Evolutionary conservation across 768 basidiomycete species (phyloP).

Genomic region (Psilocybe tampanensis): DNA sequence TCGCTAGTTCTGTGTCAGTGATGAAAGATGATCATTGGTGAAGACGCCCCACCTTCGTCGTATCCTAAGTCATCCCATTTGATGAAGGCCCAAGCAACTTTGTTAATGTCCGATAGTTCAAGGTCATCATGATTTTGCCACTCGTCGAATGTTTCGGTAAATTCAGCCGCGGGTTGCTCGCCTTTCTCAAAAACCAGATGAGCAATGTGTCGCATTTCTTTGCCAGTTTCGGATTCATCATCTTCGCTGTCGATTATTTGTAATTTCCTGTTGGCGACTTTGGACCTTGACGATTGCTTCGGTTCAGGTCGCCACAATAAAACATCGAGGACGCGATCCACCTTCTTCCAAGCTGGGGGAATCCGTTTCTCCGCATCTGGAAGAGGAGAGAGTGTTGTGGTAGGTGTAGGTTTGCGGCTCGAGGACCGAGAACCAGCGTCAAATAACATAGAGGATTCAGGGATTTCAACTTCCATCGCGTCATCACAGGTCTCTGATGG

Average conservation of each 20-base stretch:
- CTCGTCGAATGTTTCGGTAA: conserved; percentile 62
- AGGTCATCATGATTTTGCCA: conserved; percentile 58
- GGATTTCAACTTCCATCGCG: conserved; percentile 28
- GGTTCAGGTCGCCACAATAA: conserved; percentile 56
- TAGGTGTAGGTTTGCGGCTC: conserved; percentile 32
- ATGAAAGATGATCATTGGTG: neutral
- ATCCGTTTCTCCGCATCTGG: conserved; percentile 76
- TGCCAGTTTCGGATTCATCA: conserved; percentile 32
- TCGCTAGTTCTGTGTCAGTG: conserved; percentile 50
- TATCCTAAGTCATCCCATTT: conserved; percentile 97
- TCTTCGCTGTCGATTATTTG: conserved; percentile 28
- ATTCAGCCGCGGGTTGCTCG: conserved; percentile 56
- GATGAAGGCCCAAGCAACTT: conserved; percentile 80
- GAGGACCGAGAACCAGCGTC: conserved; percentile 42
- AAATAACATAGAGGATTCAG: conserved; percentile 29
- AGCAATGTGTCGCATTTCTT: conserved; percentile 32
- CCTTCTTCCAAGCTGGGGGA: conserved; percentile 80
- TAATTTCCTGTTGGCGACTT: conserved; percentile 22
- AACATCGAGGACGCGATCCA: conserved; percentile 91
- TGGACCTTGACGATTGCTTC: conserved; percentile 22
- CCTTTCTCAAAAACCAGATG: conserved; percentile 55
- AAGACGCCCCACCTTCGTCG: conserved; percentile 72
- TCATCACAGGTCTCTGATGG: conserved; percentile 37
- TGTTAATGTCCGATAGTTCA: conserved; percentile 49
- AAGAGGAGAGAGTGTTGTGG: conserved; percentile 26